Evolutionary conservation across 768 basidiomycete species (phyloP).

Genomic region (Lentinula detonsa): DNA sequence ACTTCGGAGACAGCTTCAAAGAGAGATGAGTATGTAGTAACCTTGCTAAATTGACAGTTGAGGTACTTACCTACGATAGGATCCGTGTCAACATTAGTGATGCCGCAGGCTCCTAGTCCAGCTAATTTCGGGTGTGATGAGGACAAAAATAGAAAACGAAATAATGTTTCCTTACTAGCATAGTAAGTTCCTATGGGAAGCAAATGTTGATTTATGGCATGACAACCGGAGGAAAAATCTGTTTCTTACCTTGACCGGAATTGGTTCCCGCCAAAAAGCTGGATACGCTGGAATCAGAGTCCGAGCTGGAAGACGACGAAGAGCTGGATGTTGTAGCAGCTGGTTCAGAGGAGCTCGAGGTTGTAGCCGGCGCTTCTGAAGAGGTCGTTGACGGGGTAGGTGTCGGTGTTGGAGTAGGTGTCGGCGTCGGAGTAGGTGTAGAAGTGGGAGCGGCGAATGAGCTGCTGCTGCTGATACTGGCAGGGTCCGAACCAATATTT

Average conservation of each 20-base stretch:
- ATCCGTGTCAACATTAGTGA: slow-evolving; percentile 44
- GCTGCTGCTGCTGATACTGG: slow-evolving; percentile 12
- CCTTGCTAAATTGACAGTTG: background rate
- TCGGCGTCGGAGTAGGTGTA: background rate
- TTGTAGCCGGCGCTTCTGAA: background rate
- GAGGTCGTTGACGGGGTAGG: slow-evolving; percentile 12
- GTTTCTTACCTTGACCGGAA: slow-evolving; percentile 35
- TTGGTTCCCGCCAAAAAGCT: slow-evolving; percentile 45
- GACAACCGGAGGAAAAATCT: background rate
- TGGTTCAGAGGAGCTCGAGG: slow-evolving; percentile 3
- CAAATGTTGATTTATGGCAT: background rate
- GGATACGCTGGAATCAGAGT: slow-evolving; percentile 12
- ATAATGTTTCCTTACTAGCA: slow-evolving; percentile 23
- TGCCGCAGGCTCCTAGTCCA: slow-evolving; percentile 63
- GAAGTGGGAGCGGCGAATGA: background rate
- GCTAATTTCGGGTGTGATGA: slow-evolving; percentile 22
- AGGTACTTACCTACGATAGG: slow-evolving; percentile 23
- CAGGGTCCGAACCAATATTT: slow-evolving; percentile 10
- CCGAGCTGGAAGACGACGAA: background rate
- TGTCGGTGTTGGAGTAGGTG: slow-evolving; percentile 5
- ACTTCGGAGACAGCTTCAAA: slow-evolving; percentile 46
- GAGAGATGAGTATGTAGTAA: background rate
- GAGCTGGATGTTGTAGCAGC: slow-evolving; percentile 11
- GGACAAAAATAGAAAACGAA: background rate
- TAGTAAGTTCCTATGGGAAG: slow-evolving; percentile 44